phyloP scores from a whole-genome alignment of 306 rosid genomes.

The Myrica gale region DNA sequence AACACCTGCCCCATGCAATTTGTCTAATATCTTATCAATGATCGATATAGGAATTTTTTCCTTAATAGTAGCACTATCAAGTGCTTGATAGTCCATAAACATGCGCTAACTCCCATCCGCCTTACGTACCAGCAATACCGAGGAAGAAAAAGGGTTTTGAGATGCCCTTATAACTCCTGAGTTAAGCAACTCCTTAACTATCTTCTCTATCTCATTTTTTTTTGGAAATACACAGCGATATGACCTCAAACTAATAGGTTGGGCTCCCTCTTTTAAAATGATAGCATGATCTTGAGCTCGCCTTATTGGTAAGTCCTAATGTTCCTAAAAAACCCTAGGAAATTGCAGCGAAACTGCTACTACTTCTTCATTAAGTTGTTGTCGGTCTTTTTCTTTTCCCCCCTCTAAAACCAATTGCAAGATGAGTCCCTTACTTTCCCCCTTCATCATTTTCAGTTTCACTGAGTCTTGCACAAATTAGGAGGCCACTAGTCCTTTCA shows the following conservation, averaged over 20 bases:
- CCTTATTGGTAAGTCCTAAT: rapidly evolving
- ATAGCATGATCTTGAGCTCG: not conserved
- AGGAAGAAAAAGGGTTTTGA: not conserved
- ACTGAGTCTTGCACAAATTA: too few species aligned
- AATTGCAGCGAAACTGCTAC: not conserved
- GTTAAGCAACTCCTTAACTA: not conserved
- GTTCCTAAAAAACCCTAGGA: rapidly evolving
- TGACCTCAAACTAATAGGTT: not conserved
- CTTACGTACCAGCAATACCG: not conserved
- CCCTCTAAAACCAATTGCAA: too few species aligned
- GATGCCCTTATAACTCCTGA: not conserved
- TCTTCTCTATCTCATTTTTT: not conserved
- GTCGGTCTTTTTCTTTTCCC: rapidly evolving
- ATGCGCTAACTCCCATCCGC: not conserved
- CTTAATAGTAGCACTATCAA: not conserved
- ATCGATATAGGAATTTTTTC: not conserved
- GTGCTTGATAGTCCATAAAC: not conserved
- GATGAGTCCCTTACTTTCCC: too few species aligned
- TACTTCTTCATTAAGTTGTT: not conserved
- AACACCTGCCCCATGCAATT: not conserved
- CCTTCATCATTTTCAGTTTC: too few species aligned
- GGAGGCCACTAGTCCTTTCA: not conserved
- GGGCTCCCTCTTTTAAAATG: not conserved
- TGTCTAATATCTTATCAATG: not conserved
- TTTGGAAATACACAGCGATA: not conserved